phyloP scores from a whole-genome alignment of 1,139 yeast genomes.

The Kodamaea suecica region DNA sequence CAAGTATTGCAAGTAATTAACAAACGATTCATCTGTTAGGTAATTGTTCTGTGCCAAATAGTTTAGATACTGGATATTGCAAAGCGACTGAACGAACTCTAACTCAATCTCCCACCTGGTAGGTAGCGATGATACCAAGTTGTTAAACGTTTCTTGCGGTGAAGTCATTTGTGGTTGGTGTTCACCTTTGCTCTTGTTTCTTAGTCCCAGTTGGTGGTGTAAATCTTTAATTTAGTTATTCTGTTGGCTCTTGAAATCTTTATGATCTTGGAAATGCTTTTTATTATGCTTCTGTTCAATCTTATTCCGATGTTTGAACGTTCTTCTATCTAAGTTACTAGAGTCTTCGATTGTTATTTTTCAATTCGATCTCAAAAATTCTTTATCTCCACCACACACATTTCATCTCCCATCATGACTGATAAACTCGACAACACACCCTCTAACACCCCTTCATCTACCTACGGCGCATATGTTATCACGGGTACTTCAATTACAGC shows the following conservation, averaged over 20 bases:
- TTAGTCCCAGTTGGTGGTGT: too few relatives aligned
- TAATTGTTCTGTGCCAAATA: slow-evolving; percentile 73
- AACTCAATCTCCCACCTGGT: slow-evolving; percentile 80
- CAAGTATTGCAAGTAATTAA: slow-evolving; percentile 63
- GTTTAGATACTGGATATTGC: slow-evolving; percentile 73
- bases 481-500: slow-evolving; percentile 9
- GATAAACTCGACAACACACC: background rate
- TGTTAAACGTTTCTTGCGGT: slow-evolving; percentile 5
- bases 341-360: too few relatives aligned
- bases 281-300: too few relatives aligned
- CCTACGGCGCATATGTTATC: background rate
- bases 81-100: slow-evolving; percentile 79
- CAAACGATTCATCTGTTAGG: slow-evolving; percentile 56
- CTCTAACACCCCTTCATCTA: background rate
- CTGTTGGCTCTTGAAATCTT: too few relatives aligned
- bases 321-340: too few relatives aligned
- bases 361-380: too few relatives aligned
- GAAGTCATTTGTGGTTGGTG: background rate
- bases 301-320: too few relatives aligned
- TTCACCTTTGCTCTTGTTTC: background rate
- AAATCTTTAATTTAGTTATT: too few relatives aligned
- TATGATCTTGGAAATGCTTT: too few relatives aligned
- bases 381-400: too few relatives aligned
- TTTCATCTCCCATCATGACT: too few relatives aligned
- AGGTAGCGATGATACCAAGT: slow-evolving; percentile 36